Evolutionary conservation across 257 asterid species (phyloP).

Genomic region (Salvia hispanica): DNA sequence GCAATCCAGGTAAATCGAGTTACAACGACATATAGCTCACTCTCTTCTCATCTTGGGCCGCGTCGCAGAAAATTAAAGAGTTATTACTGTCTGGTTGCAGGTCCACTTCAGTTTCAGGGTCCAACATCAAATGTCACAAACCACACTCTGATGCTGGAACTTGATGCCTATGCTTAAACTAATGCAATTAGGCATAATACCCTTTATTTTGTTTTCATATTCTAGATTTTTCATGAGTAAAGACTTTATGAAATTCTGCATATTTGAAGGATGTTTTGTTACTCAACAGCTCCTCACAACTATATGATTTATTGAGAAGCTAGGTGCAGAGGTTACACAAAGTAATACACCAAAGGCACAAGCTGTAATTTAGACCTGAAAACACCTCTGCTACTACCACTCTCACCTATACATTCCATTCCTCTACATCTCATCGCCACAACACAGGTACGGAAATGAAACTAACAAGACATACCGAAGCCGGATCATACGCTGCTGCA

Average conservation of each 20-base stretch:
- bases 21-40: background rate
- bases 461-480: conserved; percentile 33
- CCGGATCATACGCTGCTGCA: conserved; percentile 12
- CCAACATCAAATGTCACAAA: conserved; percentile 44
- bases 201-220: background rate
- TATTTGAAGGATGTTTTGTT: background rate
- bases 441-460: conserved; percentile 12
- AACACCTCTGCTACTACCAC: conserved; percentile 38
- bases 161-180: conserved; percentile 43
- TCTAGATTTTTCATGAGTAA: background rate
- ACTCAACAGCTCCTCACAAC: background rate
- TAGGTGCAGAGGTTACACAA: conserved; percentile 30
- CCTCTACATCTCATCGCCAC: conserved; percentile 45
- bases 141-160: conserved; percentile 56
- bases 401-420: conserved; percentile 67
- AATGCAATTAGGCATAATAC: background rate
- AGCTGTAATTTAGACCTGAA: conserved; percentile 37
- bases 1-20: conserved; percentile 62
- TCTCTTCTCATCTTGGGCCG: background rate
- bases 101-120: conserved; percentile 53
- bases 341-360: conserved; percentile 32
- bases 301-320: conserved; percentile 34
- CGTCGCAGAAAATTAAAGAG: too few relatives aligned
- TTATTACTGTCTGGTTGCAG: conserved; percentile 27
- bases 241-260: background rate